phyloP scores from a whole-genome alignment of 2,329 filamentous ascomycete genomes.

The Sporothrix luriei region DNA sequence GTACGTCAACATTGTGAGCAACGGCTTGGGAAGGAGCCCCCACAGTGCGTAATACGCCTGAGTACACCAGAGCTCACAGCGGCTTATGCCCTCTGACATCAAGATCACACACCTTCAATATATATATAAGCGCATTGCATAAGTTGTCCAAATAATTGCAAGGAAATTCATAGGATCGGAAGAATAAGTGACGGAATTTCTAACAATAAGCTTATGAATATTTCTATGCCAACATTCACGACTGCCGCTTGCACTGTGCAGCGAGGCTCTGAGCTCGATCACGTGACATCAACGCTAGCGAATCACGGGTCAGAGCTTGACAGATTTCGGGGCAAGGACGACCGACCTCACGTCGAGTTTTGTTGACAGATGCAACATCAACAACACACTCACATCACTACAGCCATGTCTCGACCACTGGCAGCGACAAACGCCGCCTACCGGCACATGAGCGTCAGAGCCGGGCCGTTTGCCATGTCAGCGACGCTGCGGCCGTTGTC shows the following conservation, averaged over 20 bases:
- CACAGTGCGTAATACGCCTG: background rate
- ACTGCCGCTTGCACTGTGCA: background rate
- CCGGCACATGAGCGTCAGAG: background rate
- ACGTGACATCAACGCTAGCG: background rate
- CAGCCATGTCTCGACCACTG: constrained; percentile 18
- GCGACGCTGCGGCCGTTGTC: background rate
- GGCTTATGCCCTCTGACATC: too few species aligned
- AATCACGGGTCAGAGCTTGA: background rate
- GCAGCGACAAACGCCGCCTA: background rate
- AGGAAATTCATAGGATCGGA: too few species aligned
- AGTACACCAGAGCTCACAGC: too few species aligned
- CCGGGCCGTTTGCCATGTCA: background rate
- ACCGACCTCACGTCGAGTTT: constrained; percentile 1
- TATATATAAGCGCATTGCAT: too few species aligned
- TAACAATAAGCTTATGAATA: too few species aligned
- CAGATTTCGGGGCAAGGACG: background rate
- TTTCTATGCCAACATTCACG: too few species aligned
- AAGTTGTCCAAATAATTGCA: too few species aligned
- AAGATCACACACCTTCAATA: too few species aligned
- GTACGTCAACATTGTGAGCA: constrained; percentile 28
- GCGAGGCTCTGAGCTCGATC: background rate
- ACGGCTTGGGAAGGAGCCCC: background rate
- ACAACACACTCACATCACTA: background rate
- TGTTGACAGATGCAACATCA: background rate
- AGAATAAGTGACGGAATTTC: too few species aligned